Conservation (phyloP, 345 rosid genomes). For the Turritis glabra region DNA sequence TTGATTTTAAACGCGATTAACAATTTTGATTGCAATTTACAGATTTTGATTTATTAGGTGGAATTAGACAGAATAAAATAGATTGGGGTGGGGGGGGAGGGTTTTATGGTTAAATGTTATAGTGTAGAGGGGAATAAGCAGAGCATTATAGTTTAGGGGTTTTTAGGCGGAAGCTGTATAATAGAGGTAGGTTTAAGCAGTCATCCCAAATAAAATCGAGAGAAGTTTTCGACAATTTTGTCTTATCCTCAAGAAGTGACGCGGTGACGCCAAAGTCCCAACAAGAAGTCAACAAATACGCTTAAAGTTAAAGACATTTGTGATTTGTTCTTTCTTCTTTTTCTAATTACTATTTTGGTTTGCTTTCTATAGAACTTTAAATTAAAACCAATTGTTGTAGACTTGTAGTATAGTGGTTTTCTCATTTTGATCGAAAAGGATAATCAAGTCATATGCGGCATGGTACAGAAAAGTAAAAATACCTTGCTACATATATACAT, state of each 20-base stretch:
- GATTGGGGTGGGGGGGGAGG: too few relatives aligned
- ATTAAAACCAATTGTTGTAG: neutral
- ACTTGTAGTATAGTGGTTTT: neutral
- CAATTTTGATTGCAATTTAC: too few relatives aligned
- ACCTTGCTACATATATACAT: neutral
- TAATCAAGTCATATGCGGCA: neutral
- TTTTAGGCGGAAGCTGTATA: too few relatives aligned
- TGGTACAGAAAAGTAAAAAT: neutral
- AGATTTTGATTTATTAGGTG: too few relatives aligned
- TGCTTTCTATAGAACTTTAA: neutral
- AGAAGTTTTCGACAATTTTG: neutral
- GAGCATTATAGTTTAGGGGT: too few relatives aligned
- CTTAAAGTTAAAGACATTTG: neutral
- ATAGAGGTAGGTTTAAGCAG: too few relatives aligned
- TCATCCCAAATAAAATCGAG: neutral
- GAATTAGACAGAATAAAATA: too few relatives aligned
- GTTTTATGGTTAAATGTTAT: too few relatives aligned
- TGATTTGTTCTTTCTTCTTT: neutral
- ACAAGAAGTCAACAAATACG: neutral
- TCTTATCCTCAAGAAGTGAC: neutral
- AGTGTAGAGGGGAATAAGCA: too few relatives aligned
- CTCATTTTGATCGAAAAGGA: neutral
- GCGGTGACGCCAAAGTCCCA: neutral
- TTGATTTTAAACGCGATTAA: too few relatives aligned
- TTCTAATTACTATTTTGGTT: neutral